phyloP scores from a whole-genome alignment of 2,329 filamentous ascomycete species.

The Aaosphaeria arxii region DNA sequence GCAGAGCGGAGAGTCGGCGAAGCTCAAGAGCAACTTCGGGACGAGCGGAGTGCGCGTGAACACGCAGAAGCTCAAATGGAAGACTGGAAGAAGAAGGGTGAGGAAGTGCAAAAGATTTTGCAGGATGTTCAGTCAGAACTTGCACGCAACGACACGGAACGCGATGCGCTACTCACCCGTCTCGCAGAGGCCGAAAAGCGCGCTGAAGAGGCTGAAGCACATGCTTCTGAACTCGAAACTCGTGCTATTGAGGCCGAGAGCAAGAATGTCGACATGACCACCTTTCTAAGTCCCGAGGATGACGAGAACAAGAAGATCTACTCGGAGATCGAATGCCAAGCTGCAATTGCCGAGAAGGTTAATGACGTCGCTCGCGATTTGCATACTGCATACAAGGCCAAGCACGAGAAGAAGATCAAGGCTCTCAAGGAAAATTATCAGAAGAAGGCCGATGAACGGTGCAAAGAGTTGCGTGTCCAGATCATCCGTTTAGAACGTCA shows the following conservation, averaged over 20 bases:
- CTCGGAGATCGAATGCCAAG: conserved; percentile 45
- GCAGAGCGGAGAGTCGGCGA: conserved; percentile 90
- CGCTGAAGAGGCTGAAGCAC: conserved; percentile 69
- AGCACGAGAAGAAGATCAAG: conserved; percentile 93
- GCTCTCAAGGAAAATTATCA: conserved; percentile 83
- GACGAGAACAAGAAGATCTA: conserved; percentile 33
- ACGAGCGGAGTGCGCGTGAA: conserved; percentile 69
- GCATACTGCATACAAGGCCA: conserved; percentile 90
- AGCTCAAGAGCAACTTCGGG: conserved; percentile 77
- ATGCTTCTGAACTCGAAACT: conserved; percentile 66
- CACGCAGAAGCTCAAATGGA: conserved; percentile 71
- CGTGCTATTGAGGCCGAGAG: conserved; percentile 53
- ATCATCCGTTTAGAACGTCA: conserved; percentile 69
- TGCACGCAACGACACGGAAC: conserved; percentile 71
- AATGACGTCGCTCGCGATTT: conserved; percentile 72
- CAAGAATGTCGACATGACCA: conserved; percentile 71
- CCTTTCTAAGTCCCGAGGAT: conserved; percentile 41
- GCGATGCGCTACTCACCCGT: conserved; percentile 72
- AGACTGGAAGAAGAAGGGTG: conserved; percentile 78
- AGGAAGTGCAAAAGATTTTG: conserved; percentile 81
- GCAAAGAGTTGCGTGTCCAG: conserved; percentile 71
- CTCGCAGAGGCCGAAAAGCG: conserved; percentile 72
- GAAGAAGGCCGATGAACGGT: conserved; percentile 82
- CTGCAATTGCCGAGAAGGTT: conserved; percentile 86
- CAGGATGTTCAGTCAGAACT: conserved; percentile 80